Conservation (phyloP, 73 alveolate genomes). For the Vitrella brassicaformis region DNA sequence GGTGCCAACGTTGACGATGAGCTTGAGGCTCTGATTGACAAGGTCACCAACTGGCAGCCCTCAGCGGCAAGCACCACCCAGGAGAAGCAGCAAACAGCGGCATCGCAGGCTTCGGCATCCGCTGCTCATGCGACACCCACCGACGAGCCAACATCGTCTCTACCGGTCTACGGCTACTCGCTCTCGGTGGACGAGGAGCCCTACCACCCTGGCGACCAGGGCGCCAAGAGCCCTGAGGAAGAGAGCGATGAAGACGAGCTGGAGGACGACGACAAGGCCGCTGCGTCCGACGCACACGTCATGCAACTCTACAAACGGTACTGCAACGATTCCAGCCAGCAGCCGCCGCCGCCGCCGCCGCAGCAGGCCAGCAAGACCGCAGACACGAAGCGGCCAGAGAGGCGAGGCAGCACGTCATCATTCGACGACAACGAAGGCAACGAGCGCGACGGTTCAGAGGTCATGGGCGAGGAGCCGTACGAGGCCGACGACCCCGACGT, state of each 20-base stretch:
- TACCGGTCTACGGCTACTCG: no score
- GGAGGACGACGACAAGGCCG: no score
- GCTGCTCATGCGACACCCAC: background rate
- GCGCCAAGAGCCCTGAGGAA: no score
- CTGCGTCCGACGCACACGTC: no score
- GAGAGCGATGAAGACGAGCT: no score
- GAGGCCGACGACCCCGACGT: background rate
- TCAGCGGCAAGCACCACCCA: background rate
- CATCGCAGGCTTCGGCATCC: background rate
- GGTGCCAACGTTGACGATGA: background rate
- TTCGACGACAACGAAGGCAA: background rate
- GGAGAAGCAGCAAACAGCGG: background rate
- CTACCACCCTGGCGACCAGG: no score
- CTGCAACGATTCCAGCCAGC: background rate
- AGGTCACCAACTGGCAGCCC: background rate
- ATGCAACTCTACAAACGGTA: no score
- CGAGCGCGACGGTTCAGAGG: background rate
- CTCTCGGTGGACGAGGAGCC: no score
- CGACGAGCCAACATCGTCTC: no score
- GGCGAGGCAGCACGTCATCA: background rate
- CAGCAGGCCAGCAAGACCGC: background rate
- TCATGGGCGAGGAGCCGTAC: background rate
- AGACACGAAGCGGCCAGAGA: background rate
- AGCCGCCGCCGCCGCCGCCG: background rate
- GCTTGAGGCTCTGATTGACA: background rate